These are phyloP conservation scores for Parachlorella kessleri DNA, from an alignment of 139 green algal genomes.

Conservation along the genomic window DNA sequence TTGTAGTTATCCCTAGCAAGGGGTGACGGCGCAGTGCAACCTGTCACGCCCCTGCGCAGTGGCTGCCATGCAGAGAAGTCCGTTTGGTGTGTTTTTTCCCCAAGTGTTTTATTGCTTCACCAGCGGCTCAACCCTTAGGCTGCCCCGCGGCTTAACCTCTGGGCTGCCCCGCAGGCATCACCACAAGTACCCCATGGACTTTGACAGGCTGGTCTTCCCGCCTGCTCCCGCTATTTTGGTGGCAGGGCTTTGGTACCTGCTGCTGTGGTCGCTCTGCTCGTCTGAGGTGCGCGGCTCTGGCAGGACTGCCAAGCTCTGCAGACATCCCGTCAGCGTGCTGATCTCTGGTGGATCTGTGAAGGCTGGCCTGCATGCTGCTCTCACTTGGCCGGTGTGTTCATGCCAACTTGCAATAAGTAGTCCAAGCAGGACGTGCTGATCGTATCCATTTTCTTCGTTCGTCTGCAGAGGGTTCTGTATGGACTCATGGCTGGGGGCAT, in stretches of 20 bases:
- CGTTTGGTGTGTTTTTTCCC: neutral
- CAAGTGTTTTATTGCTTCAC: too few species aligned
- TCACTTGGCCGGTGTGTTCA: neutral
- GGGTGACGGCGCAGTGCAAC: neutral
- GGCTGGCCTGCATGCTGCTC: neutral
- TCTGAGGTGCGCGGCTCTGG: too few species aligned
- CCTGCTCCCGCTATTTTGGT: slow-evolving; percentile 67
- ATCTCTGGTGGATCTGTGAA: neutral
- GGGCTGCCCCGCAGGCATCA: slow-evolving; percentile 68
- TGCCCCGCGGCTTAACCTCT: too few species aligned
- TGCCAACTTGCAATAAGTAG: neutral
- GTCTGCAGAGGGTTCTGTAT: slow-evolving; percentile 4
- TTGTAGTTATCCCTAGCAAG: neutral
- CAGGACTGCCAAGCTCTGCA: slow-evolving; percentile 7
- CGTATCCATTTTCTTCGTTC: neutral
- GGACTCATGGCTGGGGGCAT: slow-evolving; percentile 23
- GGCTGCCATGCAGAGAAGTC: neutral
- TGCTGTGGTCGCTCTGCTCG: slow-evolving; percentile 6
- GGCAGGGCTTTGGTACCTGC: slow-evolving; percentile 35
- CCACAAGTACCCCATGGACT: slow-evolving; percentile 96
- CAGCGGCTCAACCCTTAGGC: too few species aligned
- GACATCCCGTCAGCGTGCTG: neutral
- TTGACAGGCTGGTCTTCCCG: slow-evolving; percentile 89
- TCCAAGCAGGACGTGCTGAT: neutral
- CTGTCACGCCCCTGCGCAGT: neutral